Base-by-base conservation (phyloP, 2,329 filamentous ascomycete species). In the Macrophomina tecta region DNA sequence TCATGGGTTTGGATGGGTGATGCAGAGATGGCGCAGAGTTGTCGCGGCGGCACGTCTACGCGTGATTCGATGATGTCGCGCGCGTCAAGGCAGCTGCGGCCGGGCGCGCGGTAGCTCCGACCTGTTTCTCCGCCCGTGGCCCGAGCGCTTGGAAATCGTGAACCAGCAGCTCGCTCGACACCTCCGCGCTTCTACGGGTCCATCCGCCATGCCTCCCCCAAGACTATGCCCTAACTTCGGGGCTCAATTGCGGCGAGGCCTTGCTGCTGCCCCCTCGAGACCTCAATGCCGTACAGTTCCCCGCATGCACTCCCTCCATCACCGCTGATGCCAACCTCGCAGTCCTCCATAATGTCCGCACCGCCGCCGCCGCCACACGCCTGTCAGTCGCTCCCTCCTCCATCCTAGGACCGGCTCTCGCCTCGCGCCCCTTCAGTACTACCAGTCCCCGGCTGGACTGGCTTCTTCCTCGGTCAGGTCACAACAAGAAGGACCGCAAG, bases 401-500 rank as follows among this genome's bases (percentile, higher is more conserved):
- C 46, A 58, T 65, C 40, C 53, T 48, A 68, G 70, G 23, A 64
- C 36, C 42, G 3, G 64, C 64, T 16, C 55, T 63, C 60, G 58
- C 65, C 14, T 46, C 78, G 70, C 87, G 91, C 76, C 81, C 86
- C 69, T 96, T 97, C 81, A 92, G 92, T 46, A 91, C 90, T 38
- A 91, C 91, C 68, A 85, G 74, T 70, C 82, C 70, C 75, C 81
- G 76, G 70, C 84, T 77, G 71, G 91, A 87, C 76, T 98, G 94
- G 93, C 90, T 98, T 56, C 87, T 91, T 67, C 94, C 94, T 40
- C 90, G 88, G 73, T 81, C 90, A 73, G 88, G 92, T 70, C 94
- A 93, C 77, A 90, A 89, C 75, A 92, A 92, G 79, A 97, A 96
- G 84, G 94, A 93, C 72, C 87, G 86, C 70, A 97, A 97, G 82